These are phyloP conservation scores for Kodamaea hsintzibuensis DNA, from an alignment of 805 yeast species.

Conservation along the genomic window DNA sequence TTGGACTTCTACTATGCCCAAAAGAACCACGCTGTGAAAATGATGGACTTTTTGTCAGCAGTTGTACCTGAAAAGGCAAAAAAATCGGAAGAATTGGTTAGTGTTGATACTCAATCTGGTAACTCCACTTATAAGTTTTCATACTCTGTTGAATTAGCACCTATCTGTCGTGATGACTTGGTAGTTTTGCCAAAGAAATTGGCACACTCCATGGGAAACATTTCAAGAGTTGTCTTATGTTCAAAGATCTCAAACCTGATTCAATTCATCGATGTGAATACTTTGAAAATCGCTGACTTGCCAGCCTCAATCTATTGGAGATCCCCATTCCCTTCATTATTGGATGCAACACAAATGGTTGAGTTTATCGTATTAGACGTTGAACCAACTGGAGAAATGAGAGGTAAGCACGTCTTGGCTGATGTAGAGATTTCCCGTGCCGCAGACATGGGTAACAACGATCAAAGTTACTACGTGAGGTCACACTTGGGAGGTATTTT, in stretches of 20 bases:
- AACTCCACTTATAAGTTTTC: slow-evolving; percentile 86
- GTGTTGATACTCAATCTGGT: slow-evolving; percentile 91
- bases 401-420: slow-evolving; percentile 79
- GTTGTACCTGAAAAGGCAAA: slow-evolving; percentile 84
- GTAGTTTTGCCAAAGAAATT: slow-evolving; percentile 87
- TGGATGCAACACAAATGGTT: slow-evolving; percentile 71
- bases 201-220: slow-evolving; percentile 81
- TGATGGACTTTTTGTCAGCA: slow-evolving; percentile 84
- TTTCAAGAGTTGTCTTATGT: slow-evolving; percentile 80
- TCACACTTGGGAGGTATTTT: slow-evolving; percentile 92
- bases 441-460: slow-evolving; percentile 83
- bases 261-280: slow-evolving; percentile 84
- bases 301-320: slow-evolving; percentile 78
- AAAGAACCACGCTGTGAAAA: slow-evolving; percentile 87
- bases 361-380: slow-evolving; percentile 93
- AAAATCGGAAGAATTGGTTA: slow-evolving; percentile 87
- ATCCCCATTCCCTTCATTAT: slow-evolving; percentile 71
- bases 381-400: slow-evolving; percentile 82
- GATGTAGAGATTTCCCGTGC: slow-evolving; percentile 92
- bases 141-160: slow-evolving; percentile 90
- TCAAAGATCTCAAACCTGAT: slow-evolving; percentile 77
- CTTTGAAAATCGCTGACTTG: slow-evolving; percentile 77
- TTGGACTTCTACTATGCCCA: slow-evolving; percentile 89
- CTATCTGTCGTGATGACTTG: slow-evolving; percentile 94
- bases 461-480: slow-evolving; percentile 77